Percentiles rank a stretch among this genome's conserved stretches.
phyloP scores from a whole-genome alignment of 306 rosid species.

The Pterocarpus macrocarpus region DNA sequence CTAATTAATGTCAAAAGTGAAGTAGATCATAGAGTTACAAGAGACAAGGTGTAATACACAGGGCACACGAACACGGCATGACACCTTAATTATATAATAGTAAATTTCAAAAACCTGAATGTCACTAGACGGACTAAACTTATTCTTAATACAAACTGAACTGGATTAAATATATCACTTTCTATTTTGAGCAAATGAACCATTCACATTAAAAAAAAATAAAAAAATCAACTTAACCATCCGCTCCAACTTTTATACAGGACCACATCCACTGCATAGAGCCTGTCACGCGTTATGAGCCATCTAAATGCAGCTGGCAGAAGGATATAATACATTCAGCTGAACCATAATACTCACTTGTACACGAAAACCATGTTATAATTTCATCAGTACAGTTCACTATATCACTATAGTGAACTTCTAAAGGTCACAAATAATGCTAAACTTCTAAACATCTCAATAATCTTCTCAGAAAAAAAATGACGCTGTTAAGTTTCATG shows the following conservation, averaged over 20 bases:
- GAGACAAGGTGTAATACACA: background rate
- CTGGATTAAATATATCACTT: background rate
- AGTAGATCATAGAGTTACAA: constrained; percentile 30
- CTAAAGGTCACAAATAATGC: background rate
- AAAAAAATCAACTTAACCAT: background rate
- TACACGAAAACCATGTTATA: constrained; percentile 15
- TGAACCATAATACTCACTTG: constrained; percentile 25
- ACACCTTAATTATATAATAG: background rate
- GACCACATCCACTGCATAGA: background rate
- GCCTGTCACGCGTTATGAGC: background rate
- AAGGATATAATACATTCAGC: constrained; percentile 24
- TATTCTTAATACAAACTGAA: background rate
- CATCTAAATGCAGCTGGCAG: background rate
- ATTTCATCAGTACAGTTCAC: constrained; percentile 16
- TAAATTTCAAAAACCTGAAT: background rate
- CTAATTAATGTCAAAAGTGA: constrained; percentile 23
- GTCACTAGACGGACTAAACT: constrained; percentile 6
- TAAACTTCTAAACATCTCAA: constrained; percentile 33
- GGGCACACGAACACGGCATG: background rate
- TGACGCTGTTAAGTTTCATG: background rate
- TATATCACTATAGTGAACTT: background rate
- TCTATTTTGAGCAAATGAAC: background rate
- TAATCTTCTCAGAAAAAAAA: constrained; percentile 12
- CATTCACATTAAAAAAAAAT: too few relatives aligned
- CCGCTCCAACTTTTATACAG: constrained; percentile 28